Evolutionary conservation across 306 rosid species (phyloP), one percentile per base, ranked within the genome.

Genomic region (Vigna radiata): DNA sequence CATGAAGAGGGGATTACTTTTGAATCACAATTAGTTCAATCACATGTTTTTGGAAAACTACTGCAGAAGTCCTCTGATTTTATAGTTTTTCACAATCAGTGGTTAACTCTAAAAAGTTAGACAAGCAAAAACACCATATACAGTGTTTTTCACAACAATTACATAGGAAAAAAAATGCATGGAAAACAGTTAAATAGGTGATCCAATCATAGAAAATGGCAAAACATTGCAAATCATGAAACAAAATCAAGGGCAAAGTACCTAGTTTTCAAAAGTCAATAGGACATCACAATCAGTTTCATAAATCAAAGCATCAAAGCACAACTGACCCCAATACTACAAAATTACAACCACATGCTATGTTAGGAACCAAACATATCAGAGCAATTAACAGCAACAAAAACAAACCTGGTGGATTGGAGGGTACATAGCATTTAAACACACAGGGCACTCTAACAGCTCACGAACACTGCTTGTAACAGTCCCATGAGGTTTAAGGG

Each of bases 401-500:
- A 75, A 39, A 46, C 52, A 66, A 62, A 93, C 98, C 96, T 93
- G 98, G 81, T 91, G 98, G 73, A 93, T 93, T 29, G 97, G 98
- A 75, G 98, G 98, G 84, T 93, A 93, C 97, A 93, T 93, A 6
- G 97, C 96, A 83, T 85, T 93, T 79, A 91, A 84, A 86, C 96
- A 93, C 33, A 93, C 96, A 36, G 98, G 98, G 72, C 98, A 93
- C 86, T 93, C 98, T 83, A 93, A 79, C 56, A 93, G 96, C 68
- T 93, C 96, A 17, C 93, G 95, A 48, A 93, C 98, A 79, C 95
- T 91, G 85, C 90, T 91, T 37, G 94, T 86, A 88, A 91, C 93
- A 15, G 84, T 79, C 27, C 73, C 81, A 65, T 82, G 84, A 64
- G 97, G 85, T 79, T 93, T 93, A 56, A 70, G 36, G 25, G 82